Base-by-base conservation (phyloP, 768 basidiomycete species). In the Mycena leptocephala region DNA sequence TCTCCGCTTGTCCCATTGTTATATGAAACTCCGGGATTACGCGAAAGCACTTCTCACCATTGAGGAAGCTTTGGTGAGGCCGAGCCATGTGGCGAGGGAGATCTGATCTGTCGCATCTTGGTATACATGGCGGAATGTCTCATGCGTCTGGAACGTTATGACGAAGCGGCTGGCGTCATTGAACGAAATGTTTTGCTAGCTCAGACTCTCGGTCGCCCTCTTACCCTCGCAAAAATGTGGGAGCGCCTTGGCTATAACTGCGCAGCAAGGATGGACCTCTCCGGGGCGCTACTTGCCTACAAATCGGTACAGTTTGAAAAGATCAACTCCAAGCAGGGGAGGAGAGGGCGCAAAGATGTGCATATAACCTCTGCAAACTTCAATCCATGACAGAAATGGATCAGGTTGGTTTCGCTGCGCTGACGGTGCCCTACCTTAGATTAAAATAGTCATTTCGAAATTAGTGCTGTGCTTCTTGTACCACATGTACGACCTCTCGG, bases 181-280 rank as follows among this genome's bases (percentile, higher is more conserved):
- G 5, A 24, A 28, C 70, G 26, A 53, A 0, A 3, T 2, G 16
- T 71, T 35, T 11, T 43, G 16, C 1, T 16, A n/a, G 0, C 32
- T 37, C 70, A 39, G 59, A n/a, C 33, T 13, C 13, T 39, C 18
- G 70, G 70, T 18, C 7, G 6, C 5, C 46, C 70, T 2, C n/a
- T 35, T 48, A 24, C 5, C 13, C 73, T 74, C 39, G 78, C 61
- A 14, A 71, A 79, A 24, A 39, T 11, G 59, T 59, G 70, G 53
- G 72, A 77, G 59, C 56, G 28, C 10, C 65, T 76, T 20, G 77
- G 39, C 8, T 76, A 78, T 33, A 22, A 43, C 46, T 66, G 32
- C n/a, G 61, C 63, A 9, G 63, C 64, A 24, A 69, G 32, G n/a
- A 53, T 77, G 55, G 69, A 76, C 14, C 51, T 72, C 33, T 6